A percentile compares a stretch with the other conserved stretches of the same genome.
Evolutionary conservation across 1,284 basidiomycete genomes (phyloP).

Genomic region (Sporisorium exsertum): DNA sequence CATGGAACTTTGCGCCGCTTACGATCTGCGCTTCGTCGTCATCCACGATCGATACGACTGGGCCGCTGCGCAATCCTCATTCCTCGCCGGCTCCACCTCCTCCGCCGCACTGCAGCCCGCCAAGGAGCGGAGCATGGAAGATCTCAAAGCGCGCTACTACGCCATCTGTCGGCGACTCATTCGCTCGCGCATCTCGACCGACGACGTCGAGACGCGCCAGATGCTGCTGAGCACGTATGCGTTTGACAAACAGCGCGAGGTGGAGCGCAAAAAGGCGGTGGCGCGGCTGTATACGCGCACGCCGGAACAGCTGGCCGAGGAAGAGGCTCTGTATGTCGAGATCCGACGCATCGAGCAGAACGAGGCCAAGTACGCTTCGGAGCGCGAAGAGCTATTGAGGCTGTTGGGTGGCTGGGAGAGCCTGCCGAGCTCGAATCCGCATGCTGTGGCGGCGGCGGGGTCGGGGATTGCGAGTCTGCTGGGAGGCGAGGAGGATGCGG

Average conservation of each 20-base stretch:
- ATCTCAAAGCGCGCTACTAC: slow-evolving; percentile 94
- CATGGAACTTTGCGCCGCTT: slow-evolving; percentile 82
- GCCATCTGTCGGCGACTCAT: slow-evolving; percentile 89
- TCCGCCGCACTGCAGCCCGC: slow-evolving; percentile 3
- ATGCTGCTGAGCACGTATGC: slow-evolving; percentile 66
- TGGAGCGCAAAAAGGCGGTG: slow-evolving; percentile 88
- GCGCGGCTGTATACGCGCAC: slow-evolving; percentile 86
- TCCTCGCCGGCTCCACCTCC: slow-evolving; percentile 7
- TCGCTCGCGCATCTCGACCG: slow-evolving; percentile 74
- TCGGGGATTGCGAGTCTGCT: slow-evolving; percentile 58
- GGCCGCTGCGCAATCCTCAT: slow-evolving; percentile 36
- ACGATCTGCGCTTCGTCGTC: slow-evolving; percentile 90
- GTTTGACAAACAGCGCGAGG: slow-evolving; percentile 80
- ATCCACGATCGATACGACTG: slow-evolving; percentile 90
- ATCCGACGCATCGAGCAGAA: slow-evolving; percentile 93
- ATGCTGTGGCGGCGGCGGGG: slow-evolving; percentile 61
- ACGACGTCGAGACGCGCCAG: slow-evolving; percentile 61
- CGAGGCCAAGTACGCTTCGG: slow-evolving; percentile 86
- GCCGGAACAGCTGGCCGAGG: slow-evolving; percentile 89
- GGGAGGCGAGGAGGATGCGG: slow-evolving; percentile 24
- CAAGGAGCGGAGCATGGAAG: slow-evolving; percentile 73
- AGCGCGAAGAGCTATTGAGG: slow-evolving; percentile 89
- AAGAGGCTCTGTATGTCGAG: slow-evolving; percentile 94
- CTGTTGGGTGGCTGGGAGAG: slow-evolving; percentile 74
- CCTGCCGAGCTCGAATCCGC: slow-evolving; percentile 54